Base-by-base conservation (phyloP, 495 filamentous ascomycete species). In the Collariella sp. region DNA sequence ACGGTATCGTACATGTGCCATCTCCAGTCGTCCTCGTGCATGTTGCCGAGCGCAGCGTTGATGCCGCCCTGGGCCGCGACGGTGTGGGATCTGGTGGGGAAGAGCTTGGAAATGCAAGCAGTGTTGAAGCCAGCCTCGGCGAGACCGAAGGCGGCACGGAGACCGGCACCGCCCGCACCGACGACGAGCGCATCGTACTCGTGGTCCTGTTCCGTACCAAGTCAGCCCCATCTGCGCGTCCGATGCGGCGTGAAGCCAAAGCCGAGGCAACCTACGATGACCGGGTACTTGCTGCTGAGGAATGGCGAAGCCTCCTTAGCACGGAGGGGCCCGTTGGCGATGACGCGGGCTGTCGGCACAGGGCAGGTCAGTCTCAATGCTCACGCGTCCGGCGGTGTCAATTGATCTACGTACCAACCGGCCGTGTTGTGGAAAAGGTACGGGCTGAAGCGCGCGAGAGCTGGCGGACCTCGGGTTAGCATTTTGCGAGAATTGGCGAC, bases 1-100 rank as follows among this genome's bases (percentile, higher is more conserved):
- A 97, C 91, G 43, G 91, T 97, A 73, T 97, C 91, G 78, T 96
- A 97, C 91, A 96, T 96, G 77, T 97, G 91, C 91, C 91, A 96
- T 72, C 91, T 84, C 91, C 91, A 97, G 77, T 97, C 91, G 70
- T 97, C 91, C 72, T 78, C 77, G 74, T 82, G 76, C 77, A 80
- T 80, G 67, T 97, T 97, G 72, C 91, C 91, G 60, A 97, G 81
- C 42, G 91, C 91, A 59, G 91, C 91, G 73, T 96, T 96, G 76
- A 96, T 95, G 62, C 89, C 89, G 59, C 88, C 88, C 67, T 91
- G 88, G 29, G 91, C 91, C 44, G 91, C 91, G 64, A 97, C 91
- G 18, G 91, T 97, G 75, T 97, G 91, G 72, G 81, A 86, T 79
- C 91, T 79, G 33, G 91, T 97, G 54, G 91, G 91, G 77, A 97